Percentiles rank a stretch among this genome's conserved stretches.
phyloP scores from a whole-genome alignment of 2,329 filamentous ascomycete species.

The Beauveria sp. region DNA sequence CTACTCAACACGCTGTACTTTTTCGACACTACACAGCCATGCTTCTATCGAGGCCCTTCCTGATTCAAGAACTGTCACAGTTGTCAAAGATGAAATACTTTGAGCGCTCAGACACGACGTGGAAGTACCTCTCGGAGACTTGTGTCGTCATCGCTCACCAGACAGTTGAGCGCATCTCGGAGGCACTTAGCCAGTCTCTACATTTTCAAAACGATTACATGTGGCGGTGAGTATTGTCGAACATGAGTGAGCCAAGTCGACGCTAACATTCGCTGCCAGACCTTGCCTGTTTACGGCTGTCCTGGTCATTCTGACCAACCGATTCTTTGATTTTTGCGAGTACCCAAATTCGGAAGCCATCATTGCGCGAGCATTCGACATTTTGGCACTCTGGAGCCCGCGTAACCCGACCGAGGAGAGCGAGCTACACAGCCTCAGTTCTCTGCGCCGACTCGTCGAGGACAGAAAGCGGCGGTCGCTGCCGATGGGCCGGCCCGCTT shows the following conservation, averaged over 20 bases:
- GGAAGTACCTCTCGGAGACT: neutral
- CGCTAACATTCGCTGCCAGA: slow-evolving; percentile 25
- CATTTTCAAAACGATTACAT: neutral
- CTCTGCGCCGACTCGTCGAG: neutral
- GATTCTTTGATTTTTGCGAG: slow-evolving; percentile 43
- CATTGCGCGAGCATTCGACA: slow-evolving; percentile 24
- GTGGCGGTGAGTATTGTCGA: neutral
- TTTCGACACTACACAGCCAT: neutral
- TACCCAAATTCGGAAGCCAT: slow-evolving; percentile 33
- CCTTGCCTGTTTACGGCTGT: slow-evolving; percentile 50
- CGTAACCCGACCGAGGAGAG: neutral
- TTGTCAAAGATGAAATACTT: neutral
- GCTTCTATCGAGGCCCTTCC: neutral
- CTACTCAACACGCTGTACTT: neutral
- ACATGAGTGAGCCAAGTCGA: no score
- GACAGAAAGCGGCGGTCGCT: neutral
- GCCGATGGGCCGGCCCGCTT: neutral
- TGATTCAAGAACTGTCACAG: neutral
- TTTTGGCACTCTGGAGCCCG: neutral
- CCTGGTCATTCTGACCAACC: slow-evolving; percentile 48
- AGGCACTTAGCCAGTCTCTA: neutral
- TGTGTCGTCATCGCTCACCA: neutral
- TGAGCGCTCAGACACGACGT: neutral
- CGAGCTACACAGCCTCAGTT: neutral
- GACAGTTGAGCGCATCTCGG: neutral